These are phyloP conservation scores for Hordeum pubiflorum DNA, from an alignment of 202 grass and related monocot genomes.

Conservation along the genomic window DNA sequence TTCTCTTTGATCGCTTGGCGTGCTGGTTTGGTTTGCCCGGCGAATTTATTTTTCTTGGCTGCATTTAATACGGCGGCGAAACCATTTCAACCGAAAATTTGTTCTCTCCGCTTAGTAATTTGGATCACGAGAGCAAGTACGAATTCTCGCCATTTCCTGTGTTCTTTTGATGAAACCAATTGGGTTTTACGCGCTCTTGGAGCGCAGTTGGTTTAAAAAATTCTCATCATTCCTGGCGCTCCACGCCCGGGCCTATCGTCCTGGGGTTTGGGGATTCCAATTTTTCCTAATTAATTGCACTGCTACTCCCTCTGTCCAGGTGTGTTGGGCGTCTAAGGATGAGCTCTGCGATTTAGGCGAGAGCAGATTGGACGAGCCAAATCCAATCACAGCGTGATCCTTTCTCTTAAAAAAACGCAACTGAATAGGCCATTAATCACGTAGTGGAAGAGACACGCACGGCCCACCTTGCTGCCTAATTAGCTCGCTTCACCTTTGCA, in stretches of 20 bases:
- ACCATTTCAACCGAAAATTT: constrained; percentile 12
- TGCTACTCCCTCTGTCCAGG: background rate
- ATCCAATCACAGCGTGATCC: too few species aligned
- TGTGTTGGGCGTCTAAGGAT: too few species aligned
- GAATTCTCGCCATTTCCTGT: constrained; percentile 17
- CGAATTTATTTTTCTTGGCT: constrained; percentile 42
- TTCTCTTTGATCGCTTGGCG: constrained; percentile 58
- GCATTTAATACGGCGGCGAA: constrained; percentile 44
- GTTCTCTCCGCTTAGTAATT: constrained; percentile 25
- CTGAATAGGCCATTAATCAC: too few species aligned
- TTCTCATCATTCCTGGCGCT: background rate
- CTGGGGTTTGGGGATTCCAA: constrained; percentile 32
- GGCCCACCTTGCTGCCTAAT: too few species aligned
- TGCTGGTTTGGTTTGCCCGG: constrained; percentile 42
- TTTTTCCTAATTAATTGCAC: constrained; percentile 29
- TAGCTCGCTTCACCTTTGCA: too few species aligned
- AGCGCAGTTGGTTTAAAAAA: constrained; percentile 31
- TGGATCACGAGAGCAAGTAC: constrained; percentile 34
- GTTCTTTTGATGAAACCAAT: background rate
- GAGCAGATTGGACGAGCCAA: too few species aligned
- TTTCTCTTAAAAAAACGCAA: too few species aligned
- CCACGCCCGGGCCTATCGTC: constrained; percentile 6
- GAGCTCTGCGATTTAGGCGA: too few species aligned
- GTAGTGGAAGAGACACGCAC: too few species aligned
- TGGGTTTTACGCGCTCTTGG: background rate